Conservation (phyloP, 345 rosid species). For the Physaria fendleri region DNA sequence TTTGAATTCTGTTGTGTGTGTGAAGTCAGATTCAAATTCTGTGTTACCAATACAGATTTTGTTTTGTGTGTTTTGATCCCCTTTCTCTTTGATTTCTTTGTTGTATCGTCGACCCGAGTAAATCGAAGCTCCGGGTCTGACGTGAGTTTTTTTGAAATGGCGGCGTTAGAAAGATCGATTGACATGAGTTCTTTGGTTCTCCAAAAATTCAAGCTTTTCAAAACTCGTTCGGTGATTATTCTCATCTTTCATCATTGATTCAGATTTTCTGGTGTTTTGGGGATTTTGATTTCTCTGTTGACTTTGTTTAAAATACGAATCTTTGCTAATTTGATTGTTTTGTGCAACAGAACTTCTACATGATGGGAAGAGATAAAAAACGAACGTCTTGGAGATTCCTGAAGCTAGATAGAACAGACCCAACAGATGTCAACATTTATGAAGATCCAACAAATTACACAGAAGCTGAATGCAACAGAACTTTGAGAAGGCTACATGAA, state of each 20-base stretch:
- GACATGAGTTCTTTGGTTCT: slow-evolving; percentile 37
- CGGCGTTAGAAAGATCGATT: slow-evolving; percentile 35
- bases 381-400: slow-evolving; percentile 62
- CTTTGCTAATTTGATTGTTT: neutral
- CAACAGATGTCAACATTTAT: slow-evolving; percentile 53
- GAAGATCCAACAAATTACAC: slow-evolving; percentile 63
- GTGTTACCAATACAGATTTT: slow-evolving; percentile 15
- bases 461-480: slow-evolving; percentile 58
- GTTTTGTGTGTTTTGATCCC: neutral
- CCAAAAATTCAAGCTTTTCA: slow-evolving; percentile 80
- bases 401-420: slow-evolving; percentile 73
- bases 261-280: neutral
- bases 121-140: slow-evolving; percentile 36
- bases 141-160: slow-evolving; percentile 12
- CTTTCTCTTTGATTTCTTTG: neutral
- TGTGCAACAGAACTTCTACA: slow-evolving; percentile 63
- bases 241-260: slow-evolving; percentile 1
- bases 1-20: slow-evolving; percentile 5
- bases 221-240: slow-evolving; percentile 73
- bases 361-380: slow-evolving; percentile 79
- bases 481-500: slow-evolving; percentile 64
- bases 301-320: neutral
- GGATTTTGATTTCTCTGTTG: neutral
- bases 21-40: slow-evolving; percentile 20
- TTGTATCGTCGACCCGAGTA: slow-evolving; percentile 28